Percentiles rank a stretch among this genome's conserved stretches.
phyloP scores from a whole-genome alignment of 495 filamentous ascomycete genomes.

The Margaritispora aquatica region DNA sequence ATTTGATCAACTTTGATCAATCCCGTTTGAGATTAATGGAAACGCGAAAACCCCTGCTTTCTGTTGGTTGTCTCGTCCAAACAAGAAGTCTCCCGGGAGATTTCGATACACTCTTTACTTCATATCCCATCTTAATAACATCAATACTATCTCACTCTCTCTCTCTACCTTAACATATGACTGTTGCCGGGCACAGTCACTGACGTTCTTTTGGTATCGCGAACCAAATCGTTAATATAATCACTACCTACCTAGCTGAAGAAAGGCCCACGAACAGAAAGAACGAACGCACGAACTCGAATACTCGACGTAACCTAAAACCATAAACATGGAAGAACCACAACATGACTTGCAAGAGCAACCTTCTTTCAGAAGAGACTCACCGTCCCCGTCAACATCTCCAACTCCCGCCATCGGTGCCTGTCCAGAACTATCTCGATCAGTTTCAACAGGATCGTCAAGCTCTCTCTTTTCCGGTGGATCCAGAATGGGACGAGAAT shows the following conservation, averaged over 20 bases:
- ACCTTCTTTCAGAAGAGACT: slow-evolving; percentile 28
- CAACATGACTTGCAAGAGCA: slow-evolving; percentile 14
- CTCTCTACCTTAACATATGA: slow-evolving; percentile 15
- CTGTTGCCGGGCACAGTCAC: slow-evolving; percentile 17
- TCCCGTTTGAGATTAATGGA: slow-evolving; percentile 12
- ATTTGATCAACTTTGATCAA: too few species aligned
- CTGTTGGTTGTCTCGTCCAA: neutral
- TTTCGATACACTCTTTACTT: slow-evolving; percentile 4
- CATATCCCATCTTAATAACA: too few species aligned
- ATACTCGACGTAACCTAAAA: neutral
- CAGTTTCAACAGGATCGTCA: slow-evolving; percentile 71
- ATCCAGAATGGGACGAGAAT: slow-evolving; percentile 41
- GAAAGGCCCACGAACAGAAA: neutral
- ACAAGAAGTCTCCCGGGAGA: slow-evolving; percentile 1
- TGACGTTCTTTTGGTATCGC: neutral
- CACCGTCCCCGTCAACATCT: slow-evolving; percentile 59
- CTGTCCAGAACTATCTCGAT: slow-evolving; percentile 60
- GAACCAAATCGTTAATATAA: neutral
- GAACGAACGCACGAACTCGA: neutral
- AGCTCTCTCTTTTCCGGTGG: slow-evolving; percentile 56
- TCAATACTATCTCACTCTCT: slow-evolving; percentile 13
- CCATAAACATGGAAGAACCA: slow-evolving; percentile 3
- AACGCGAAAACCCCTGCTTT: slow-evolving; percentile 9
- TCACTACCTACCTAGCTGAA: neutral
- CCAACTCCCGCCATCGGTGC: slow-evolving; percentile 62